Evolutionary conservation across 2,329 filamentous ascomycete species (phyloP).

Genomic region (Whalleya microplaca): DNA sequence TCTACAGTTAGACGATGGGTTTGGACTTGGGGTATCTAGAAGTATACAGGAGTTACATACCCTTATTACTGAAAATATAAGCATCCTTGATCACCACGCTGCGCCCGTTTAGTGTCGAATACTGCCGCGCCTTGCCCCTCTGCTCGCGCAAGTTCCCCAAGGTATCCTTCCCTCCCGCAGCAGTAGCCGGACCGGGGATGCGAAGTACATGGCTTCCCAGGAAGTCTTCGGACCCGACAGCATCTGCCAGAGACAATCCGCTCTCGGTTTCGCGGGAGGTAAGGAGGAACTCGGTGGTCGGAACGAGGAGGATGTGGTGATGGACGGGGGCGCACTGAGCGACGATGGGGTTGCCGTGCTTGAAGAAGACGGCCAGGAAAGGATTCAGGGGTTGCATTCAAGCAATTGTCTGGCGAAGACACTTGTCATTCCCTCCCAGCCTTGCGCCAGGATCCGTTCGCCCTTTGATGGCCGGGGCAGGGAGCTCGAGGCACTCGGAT

Average conservation of each 20-base stretch:
- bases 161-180: conserved; percentile 59
- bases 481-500: neutral
- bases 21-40: too few species aligned
- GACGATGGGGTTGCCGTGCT: conserved; percentile 75
- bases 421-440: conserved; percentile 26
- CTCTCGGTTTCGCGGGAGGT: conserved; percentile 87
- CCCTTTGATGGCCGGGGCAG: neutral
- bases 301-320: conserved; percentile 92
- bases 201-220: conserved; percentile 95
- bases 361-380: conserved; percentile 98
- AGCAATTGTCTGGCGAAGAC: conserved; percentile 47
- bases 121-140: conserved; percentile 91
- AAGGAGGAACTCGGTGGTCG: conserved; percentile 88
- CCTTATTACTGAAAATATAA: conserved; percentile 94
- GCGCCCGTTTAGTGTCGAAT: conserved; percentile 87
- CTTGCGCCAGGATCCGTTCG: conserved; percentile 17
- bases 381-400: conserved; percentile 99
- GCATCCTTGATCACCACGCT: conserved; percentile 94
- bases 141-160: conserved; percentile 76
- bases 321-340: conserved; percentile 89
- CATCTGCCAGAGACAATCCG: conserved; percentile 74
- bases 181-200: conserved; percentile 62
- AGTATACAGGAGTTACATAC: conserved; percentile 49
- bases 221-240: conserved; percentile 90
- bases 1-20: conserved; percentile 29